phyloP scores from a whole-genome alignment of 768 basidiomycete species.

The Lactarius vividus region DNA sequence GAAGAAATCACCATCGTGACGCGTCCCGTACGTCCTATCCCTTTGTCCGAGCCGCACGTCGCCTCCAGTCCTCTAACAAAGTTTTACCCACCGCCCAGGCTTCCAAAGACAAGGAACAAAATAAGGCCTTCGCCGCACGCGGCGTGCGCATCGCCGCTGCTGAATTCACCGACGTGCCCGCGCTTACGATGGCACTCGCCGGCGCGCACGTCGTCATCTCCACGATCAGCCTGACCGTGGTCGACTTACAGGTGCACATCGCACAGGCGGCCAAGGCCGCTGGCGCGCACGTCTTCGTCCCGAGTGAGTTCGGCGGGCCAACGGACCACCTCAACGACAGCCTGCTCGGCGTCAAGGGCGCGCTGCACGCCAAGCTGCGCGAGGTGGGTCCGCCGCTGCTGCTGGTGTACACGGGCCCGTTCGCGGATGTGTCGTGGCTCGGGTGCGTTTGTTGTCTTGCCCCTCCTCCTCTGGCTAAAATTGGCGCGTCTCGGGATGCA shows the following conservation, averaged over 20 bases:
- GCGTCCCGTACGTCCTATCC: conserved; percentile 19
- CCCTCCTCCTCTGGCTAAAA: background rate
- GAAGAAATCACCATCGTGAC: conserved; percentile 22
- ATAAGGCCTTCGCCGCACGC: conserved; percentile 14
- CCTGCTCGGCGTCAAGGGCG: conserved; percentile 12
- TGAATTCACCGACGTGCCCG: conserved; percentile 15
- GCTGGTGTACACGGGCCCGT: conserved; percentile 26
- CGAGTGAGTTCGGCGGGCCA: conserved; percentile 33
- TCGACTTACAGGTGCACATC: conserved; percentile 20
- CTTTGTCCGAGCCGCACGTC: too few species aligned
- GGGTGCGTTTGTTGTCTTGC: conserved; percentile 11
- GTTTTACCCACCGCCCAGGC: background rate
- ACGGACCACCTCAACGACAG: conserved; percentile 15
- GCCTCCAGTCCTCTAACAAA: background rate
- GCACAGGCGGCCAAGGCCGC: conserved; percentile 28
- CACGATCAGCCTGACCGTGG: conserved; percentile 9
- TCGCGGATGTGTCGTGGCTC: conserved; percentile 19
- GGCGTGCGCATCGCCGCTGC: conserved; percentile 21
- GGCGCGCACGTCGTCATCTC: conserved; percentile 26
- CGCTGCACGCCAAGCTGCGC: conserved; percentile 19
- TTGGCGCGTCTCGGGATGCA: background rate
- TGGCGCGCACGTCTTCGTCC: conserved; percentile 26
- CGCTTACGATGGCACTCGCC: conserved; percentile 23
- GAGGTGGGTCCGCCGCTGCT: conserved; percentile 26
- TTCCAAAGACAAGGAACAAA: conserved; percentile 12